Evolutionary conservation across 768 basidiomycete species (phyloP), one percentile per base, ranked within the genome.

Genomic region (Serendipita vermifera): DNA sequence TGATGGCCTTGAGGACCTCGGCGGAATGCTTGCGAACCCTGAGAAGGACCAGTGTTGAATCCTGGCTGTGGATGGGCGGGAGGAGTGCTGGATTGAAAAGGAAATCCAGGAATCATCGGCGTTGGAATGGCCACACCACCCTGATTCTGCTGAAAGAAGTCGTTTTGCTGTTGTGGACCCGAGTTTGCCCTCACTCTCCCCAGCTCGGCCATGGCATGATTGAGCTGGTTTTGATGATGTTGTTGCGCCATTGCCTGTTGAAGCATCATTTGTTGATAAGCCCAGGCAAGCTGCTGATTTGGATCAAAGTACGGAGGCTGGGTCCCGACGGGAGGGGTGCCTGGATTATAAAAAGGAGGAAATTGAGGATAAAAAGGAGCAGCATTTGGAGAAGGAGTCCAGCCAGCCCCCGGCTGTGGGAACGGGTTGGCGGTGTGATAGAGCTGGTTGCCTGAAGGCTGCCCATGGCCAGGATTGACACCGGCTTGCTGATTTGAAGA

Each of bases 81-180:
- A 55, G 35, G 55, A 43, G 54, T 54, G 32, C 53, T 69, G 70
- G 11, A 69, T 31, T 56, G 55, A 87, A 87, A 66, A 88, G 86
- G 65, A 81, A 89, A 26, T 84, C 86, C 33, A 73, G 73, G 58
- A 75, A 73, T 38, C 54, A 35, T 31, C 31, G 54, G 31, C 11
- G 36, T 38, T 38, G 11, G 24, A 29, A 26, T 33, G 51, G 51
- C 27, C 41, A 48, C 56, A 26, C 29, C 38, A 9, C 5, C 39
- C 17, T 35, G 33, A 13, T 38, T 17, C 32, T 40, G 33, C 27
- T 31, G 29, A 32, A 57, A 46, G 29, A 51, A 46, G 32, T 32
- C 41, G 27, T 48, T 29, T 15, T 17, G 27, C 7, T 31, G 51
- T 26, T 57, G 56, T 13, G 22, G 40, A n/a, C 17, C 22, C 32